phyloP scores from a whole-genome alignment of 2,329 filamentous ascomycete species.

The Fusarium sp. region DNA sequence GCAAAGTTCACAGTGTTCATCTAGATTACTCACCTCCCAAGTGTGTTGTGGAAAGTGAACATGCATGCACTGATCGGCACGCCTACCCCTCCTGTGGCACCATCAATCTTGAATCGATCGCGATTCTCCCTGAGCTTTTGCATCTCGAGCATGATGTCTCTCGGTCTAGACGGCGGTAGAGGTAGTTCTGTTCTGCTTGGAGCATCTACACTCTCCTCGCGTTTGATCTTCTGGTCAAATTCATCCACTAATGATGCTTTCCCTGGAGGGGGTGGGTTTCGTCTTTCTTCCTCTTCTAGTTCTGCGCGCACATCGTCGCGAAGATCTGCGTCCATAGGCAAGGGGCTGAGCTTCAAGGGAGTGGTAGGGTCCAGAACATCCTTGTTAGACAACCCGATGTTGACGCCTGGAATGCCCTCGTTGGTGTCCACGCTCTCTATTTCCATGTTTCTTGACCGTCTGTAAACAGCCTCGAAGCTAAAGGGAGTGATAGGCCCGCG shows the following conservation, averaged over 20 bases:
- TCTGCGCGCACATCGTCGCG: constrained; percentile 88
- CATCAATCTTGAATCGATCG: constrained; percentile 89
- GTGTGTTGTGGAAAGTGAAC: constrained; percentile 98
- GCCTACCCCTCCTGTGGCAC: constrained; percentile 83
- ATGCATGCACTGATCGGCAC: constrained; percentile 90
- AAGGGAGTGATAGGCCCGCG: constrained; percentile 73
- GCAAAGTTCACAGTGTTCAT: background rate
- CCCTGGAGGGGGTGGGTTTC: constrained; percentile 76
- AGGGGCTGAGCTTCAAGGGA: constrained; percentile 78
- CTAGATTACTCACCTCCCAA: constrained; percentile 74
- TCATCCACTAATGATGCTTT: constrained; percentile 83
- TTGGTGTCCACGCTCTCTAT: constrained; percentile 71
- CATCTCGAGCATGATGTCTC: constrained; percentile 94
- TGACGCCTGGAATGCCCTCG: constrained; percentile 72
- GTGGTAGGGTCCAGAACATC: constrained; percentile 68
- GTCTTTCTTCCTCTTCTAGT: constrained; percentile 84
- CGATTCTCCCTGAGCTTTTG: constrained; percentile 93
- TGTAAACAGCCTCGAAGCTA: constrained; percentile 70
- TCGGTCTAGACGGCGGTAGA: constrained; percentile 85
- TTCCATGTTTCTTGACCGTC: constrained; percentile 68
- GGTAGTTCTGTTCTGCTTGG: constrained; percentile 84
- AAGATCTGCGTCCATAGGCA: constrained; percentile 85
- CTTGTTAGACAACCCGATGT: constrained; percentile 70
- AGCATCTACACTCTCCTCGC: constrained; percentile 87
- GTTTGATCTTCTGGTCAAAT: constrained; percentile 88